Conservation (phyloP, 106 monocot genomes). For the Platanthera zijinensis region DNA sequence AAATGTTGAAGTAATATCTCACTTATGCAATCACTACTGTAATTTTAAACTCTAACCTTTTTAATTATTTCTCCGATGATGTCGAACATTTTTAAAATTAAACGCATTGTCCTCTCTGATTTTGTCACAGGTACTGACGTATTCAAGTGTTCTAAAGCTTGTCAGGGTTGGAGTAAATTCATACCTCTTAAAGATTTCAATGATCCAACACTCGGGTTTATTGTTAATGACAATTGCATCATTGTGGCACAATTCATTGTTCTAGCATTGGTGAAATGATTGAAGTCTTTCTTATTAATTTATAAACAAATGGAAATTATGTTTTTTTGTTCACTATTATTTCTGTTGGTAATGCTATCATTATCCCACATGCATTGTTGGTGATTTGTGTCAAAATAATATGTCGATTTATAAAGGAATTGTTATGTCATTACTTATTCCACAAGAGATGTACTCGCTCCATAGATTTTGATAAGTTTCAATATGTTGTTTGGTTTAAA, state of each 20-base stretch:
- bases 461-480: neutral
- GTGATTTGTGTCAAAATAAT: neutral
- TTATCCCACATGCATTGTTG: neutral
- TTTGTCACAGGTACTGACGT: neutral
- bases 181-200: neutral
- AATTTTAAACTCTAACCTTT: neutral
- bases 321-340: neutral
- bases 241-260: constrained; percentile 4
- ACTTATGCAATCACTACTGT: neutral
- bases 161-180: constrained; percentile 2
- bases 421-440: neutral
- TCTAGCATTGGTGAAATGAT: constrained; percentile 5
- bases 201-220: neutral
- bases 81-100: too few species aligned
- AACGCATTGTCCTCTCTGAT: neutral
- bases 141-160: constrained; percentile 2
- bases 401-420: neutral
- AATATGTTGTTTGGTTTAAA: neutral
- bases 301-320: neutral
- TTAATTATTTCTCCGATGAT: too few species aligned
- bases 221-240: constrained; percentile 8
- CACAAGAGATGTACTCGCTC: neutral
- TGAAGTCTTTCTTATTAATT: neutral
- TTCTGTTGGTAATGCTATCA: neutral
- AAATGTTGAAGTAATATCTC: neutral